Evolutionary conservation across 805 yeast species (phyloP), one percentile per base, ranked within the genome.

Genomic region (Metschnikowia koreensis): DNA sequence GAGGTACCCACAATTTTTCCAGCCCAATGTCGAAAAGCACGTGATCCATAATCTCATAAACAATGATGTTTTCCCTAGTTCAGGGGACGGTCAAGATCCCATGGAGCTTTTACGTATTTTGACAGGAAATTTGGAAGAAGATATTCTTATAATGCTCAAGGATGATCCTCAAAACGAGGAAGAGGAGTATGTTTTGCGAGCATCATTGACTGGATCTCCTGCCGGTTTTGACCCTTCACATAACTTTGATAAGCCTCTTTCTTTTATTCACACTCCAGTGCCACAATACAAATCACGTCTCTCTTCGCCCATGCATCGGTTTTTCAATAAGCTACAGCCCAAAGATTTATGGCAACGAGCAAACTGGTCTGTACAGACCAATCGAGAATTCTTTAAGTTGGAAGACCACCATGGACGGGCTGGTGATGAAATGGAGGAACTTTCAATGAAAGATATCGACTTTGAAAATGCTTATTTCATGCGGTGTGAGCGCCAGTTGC

Each of bases 321-420:
- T 83, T 62, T 87, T 87, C 64, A 71, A 74, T 28, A 76, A 81
- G 54, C 62, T 87, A 53, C 73, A 76, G 56, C 77, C 81, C 3
- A 72, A 76, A 31, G 80, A 81, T 50, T 75, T 76, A 45, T 85
- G 87, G 62, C 81, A 80, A 53, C 75, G 94, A 51, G 76, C 76
- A 58, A 87, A 87, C 55, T 87, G 91, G 89, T 75, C 86, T 0
- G 66, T 87, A 26, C 94, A 87, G 62, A 74, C 83, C 1, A 88
- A 84, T 60, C 70, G 75, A 3, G 71, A 68, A 40, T 57, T 81
- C n/a, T 75, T 73, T 52, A 78, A 79, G 1, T 76, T 81, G 43
- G 61, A 66, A 13, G 77, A 74, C 7, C 70, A 73, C 40, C 83
- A 81, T 52, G 74, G 64, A 5, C 58, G 73, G 1, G 58, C 63